Evolutionary conservation across 78 protist genomes (phyloP), one percentile per base, ranked within the genome.

Genomic region (Tieghemostelium lacteum): DNA sequence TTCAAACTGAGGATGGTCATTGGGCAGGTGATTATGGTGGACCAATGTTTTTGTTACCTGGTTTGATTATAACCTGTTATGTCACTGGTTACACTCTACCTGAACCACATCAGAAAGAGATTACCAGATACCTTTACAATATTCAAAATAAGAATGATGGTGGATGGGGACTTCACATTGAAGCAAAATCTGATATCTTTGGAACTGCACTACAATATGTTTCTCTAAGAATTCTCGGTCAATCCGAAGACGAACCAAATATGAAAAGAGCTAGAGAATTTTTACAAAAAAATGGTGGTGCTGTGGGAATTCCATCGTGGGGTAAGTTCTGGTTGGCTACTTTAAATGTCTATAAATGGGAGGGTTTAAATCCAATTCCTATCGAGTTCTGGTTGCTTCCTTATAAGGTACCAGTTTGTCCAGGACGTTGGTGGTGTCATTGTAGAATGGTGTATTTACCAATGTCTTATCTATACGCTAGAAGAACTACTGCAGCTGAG

Each of bases 1-100:
- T 94, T 33, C 95, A 92, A 88, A 57, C 92, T 16, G 94, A 77
- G 5, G 95, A 85, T 60, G 99, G 99, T 33, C 99, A 97, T 78
- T 97, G 97, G 97, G 94, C 98, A 17, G 95, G 95, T 70, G 98
- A 97, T 45, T 97, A 97, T 73, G 98, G 98, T 31, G 99, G 99
- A 17, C 99, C 99, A 58, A 33, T 92, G 77, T 97, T 97, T 54
- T 80, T 97, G 26, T 58, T 97, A 74, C 99, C 99, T 17, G 99
- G 99, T 72, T 40, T 86, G 6, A 88, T 95, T 10, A 87, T 97
- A 36, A 64, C 92, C 12, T 45, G 60, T 28, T 96, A 95, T 87
- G 33, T 97, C 20, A 72, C 95, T 22, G 89, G 80, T 16, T 64
- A 62, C 16, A 42, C 22, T 31, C 16, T 93, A 26, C 86, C 70